These are phyloP conservation scores for Oryza glumipatula DNA, from an alignment of 176 grass and related monocot genomes.

Conservation along the genomic window DNA sequence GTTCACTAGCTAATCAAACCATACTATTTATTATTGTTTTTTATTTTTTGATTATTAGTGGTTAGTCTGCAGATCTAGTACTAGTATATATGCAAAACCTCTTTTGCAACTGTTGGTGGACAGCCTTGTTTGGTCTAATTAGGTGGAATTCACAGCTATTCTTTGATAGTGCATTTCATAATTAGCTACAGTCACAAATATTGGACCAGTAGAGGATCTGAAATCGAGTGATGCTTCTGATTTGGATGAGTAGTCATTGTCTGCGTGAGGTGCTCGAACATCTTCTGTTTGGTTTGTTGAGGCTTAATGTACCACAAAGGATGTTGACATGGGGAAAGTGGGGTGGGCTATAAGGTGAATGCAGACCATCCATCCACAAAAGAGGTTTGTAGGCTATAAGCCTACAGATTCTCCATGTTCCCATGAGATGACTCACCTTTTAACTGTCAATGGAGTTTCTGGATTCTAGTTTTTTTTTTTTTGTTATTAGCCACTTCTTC, in stretches of 20 bases:
- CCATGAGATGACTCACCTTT: constrained; percentile 44
- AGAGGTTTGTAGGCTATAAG: constrained; percentile 42
- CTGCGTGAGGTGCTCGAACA: constrained; percentile 51
- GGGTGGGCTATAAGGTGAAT: constrained; percentile 39
- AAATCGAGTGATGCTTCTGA: constrained; percentile 51
- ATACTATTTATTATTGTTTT: background rate
- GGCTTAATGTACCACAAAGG: constrained; percentile 47
- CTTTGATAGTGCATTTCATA: constrained; percentile 20
- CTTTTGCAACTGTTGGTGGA: constrained; percentile 5
- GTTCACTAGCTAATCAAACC: background rate
- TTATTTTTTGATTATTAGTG: background rate
- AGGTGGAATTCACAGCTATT: constrained; percentile 10
- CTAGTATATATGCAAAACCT: background rate
- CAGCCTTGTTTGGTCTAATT: constrained; percentile 14
- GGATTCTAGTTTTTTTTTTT: constrained; percentile 18
- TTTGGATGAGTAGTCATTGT: constrained; percentile 55
- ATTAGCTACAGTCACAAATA: constrained; percentile 25
- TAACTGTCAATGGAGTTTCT: constrained; percentile 15
- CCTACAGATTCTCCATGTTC: constrained; percentile 50
- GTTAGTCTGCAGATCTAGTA: constrained; percentile 16
- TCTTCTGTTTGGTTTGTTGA: constrained; percentile 53
- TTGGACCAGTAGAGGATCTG: constrained; percentile 36
- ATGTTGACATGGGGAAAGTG: constrained; percentile 50
- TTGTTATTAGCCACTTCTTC: constrained; percentile 7
- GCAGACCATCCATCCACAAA: constrained; percentile 45